phyloP scores from a whole-genome alignment of 495 filamentous ascomycete genomes.

The Penicillium goetzii region DNA sequence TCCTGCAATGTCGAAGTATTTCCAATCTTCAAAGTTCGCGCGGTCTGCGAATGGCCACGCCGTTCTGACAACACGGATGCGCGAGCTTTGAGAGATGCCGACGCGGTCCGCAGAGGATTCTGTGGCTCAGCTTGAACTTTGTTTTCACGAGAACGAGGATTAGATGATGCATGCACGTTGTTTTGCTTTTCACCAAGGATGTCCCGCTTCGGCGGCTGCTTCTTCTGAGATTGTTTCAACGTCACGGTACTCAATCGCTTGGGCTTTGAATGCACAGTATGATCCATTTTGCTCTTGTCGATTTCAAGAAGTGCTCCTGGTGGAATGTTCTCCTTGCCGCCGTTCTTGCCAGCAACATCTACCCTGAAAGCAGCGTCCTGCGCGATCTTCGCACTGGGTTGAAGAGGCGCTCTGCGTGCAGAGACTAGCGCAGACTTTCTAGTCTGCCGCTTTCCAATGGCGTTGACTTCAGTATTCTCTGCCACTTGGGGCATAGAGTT shows the following conservation, averaged over 20 bases:
- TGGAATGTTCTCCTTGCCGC: slow-evolving; percentile 55
- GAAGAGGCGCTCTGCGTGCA: slow-evolving; percentile 42
- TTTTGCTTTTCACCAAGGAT: slow-evolving; percentile 19
- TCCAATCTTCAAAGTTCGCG: slow-evolving; percentile 23
- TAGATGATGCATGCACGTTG: slow-evolving; percentile 16
- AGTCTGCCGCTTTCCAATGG: slow-evolving; percentile 34
- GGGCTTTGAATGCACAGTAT: slow-evolving; percentile 12
- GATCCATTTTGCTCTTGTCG: slow-evolving; percentile 22
- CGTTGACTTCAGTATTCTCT: slow-evolving; percentile 31
- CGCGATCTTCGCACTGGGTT: slow-evolving; percentile 35
- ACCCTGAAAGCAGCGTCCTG: slow-evolving; percentile 35
- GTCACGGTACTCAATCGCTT: slow-evolving; percentile 7
- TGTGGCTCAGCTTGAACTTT: neutral
- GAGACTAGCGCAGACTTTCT: slow-evolving; percentile 34
- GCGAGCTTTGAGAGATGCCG: slow-evolving; percentile 16
- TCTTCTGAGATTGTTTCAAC: slow-evolving; percentile 17
- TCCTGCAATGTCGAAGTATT: slow-evolving; percentile 18
- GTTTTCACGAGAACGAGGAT: neutral
- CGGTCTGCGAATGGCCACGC: slow-evolving; percentile 28
- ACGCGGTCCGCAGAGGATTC: slow-evolving; percentile 7
- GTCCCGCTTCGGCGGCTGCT: slow-evolving; percentile 3
- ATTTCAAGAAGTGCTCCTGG: slow-evolving; percentile 33
- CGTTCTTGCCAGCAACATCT: slow-evolving; percentile 48
- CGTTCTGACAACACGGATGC: slow-evolving; percentile 19
- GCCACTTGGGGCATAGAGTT: neutral